Conservation (phyloP, 106 monocot species). For the Triglochin maritima region DNA sequence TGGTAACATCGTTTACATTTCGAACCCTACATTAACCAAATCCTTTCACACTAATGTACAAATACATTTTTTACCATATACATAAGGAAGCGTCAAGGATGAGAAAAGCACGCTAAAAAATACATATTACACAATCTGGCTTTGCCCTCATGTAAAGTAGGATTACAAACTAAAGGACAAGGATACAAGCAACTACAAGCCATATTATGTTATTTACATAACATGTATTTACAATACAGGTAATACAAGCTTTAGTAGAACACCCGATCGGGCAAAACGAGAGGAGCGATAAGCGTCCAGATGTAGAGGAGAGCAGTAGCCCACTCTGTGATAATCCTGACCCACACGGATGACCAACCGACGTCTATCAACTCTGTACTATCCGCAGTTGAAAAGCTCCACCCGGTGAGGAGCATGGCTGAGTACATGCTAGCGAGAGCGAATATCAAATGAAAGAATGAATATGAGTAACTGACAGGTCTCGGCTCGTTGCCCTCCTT, state of each 20-base stretch:
- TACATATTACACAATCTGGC: too few species aligned
- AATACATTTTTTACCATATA: too few species aligned
- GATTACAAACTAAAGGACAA: too few species aligned
- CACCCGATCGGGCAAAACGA: slow-evolving; percentile 65
- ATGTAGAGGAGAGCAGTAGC: slow-evolving; percentile 65
- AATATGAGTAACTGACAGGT: slow-evolving; percentile 90
- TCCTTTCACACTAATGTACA: too few species aligned
- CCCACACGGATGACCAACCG: slow-evolving; percentile 93
- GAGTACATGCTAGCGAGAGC: slow-evolving; percentile 96
- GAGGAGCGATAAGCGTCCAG: slow-evolving; percentile 81
- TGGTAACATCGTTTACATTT: too few species aligned
- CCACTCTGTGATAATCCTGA: slow-evolving; percentile 87
- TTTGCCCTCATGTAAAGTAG: too few species aligned
- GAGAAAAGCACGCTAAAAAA: too few species aligned
- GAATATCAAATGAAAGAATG: slow-evolving; percentile 90
- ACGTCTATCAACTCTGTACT: slow-evolving; percentile 71
- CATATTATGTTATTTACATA: too few species aligned
- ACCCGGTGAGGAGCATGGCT: slow-evolving; percentile 96
- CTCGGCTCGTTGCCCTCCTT: slow-evolving; percentile 36
- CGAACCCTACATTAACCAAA: too few species aligned
- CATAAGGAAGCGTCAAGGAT: too few species aligned
- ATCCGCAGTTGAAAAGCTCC: slow-evolving; percentile 45
- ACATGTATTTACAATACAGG: too few species aligned
- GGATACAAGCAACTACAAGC: too few species aligned
- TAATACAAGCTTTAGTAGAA: slow-evolving; percentile 21